Conservation (phyloP, 1,284 basidiomycete genomes). For the Irpex sp. region DNA sequence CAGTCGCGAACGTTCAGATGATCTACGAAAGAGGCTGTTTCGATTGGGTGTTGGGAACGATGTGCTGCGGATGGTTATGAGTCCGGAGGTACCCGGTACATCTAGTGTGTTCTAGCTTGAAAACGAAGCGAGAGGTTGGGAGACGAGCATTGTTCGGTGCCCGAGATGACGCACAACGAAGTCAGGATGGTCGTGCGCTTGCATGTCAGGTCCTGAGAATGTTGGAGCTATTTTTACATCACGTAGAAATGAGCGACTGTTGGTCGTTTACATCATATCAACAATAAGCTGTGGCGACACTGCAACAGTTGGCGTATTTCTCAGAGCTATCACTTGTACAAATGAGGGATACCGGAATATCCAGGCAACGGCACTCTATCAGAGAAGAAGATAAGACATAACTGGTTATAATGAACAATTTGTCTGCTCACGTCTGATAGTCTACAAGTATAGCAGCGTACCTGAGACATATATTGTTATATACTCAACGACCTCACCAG, state of each 20-base stretch:
- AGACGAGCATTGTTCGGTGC: background rate
- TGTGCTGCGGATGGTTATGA: background rate
- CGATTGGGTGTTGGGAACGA: background rate
- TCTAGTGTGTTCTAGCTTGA: background rate
- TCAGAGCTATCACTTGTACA: no score
- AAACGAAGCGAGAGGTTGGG: background rate
- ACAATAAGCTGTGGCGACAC: background rate
- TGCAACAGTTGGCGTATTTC: no score
- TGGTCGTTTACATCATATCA: background rate
- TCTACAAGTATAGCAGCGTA: background rate
- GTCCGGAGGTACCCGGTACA: background rate
- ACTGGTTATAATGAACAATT: background rate
- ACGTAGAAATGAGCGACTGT: background rate
- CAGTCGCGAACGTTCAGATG: conserved; percentile 67
- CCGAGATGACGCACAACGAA: background rate
- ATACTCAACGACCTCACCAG: background rate
- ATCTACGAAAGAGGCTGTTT: background rate
- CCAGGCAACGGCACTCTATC: background rate
- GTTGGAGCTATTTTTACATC: background rate
- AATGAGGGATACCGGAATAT: background rate
- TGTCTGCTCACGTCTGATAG: background rate
- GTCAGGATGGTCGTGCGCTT: background rate
- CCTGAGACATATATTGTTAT: background rate
- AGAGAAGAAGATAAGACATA: background rate
- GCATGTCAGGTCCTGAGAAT: background rate